These are phyloP conservation scores for Fusarium xylarioides DNA, from an alignment of 2,329 filamentous ascomycete genomes.

Conservation along the genomic window DNA sequence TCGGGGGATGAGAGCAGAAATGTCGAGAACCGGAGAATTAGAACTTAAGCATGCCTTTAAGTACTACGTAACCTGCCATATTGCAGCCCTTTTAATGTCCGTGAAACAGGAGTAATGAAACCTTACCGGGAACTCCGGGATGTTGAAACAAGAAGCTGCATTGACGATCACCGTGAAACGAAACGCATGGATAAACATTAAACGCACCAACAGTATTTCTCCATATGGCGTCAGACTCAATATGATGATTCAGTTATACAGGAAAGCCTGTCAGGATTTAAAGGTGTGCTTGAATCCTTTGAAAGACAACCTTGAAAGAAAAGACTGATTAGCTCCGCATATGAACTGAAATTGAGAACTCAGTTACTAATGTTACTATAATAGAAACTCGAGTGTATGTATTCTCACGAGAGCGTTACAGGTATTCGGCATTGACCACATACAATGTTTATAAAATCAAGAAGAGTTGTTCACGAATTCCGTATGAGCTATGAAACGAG, in stretches of 20 bases:
- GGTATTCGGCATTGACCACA: background rate
- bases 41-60: background rate
- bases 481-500: background rate
- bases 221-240: background rate
- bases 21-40: rapidly evolving
- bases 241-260: background rate
- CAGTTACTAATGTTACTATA: background rate
- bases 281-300: background rate
- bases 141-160: constrained; percentile 10
- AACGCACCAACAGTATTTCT: constrained; percentile 13
- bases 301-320: background rate
- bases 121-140: background rate
- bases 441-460: background rate
- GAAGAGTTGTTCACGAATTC: background rate
- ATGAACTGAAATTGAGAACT: background rate
- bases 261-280: background rate
- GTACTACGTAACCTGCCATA: background rate
- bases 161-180: constrained; percentile 3
- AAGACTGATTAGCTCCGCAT: background rate
- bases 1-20: background rate
- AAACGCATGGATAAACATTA: background rate
- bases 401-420: background rate
- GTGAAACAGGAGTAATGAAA: constrained; percentile 8
- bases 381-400: too few species aligned
- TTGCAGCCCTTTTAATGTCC: background rate